These are phyloP conservation scores for Lactarius quietus DNA, from an alignment of 768 basidiomycete genomes.

Conservation along the genomic window DNA sequence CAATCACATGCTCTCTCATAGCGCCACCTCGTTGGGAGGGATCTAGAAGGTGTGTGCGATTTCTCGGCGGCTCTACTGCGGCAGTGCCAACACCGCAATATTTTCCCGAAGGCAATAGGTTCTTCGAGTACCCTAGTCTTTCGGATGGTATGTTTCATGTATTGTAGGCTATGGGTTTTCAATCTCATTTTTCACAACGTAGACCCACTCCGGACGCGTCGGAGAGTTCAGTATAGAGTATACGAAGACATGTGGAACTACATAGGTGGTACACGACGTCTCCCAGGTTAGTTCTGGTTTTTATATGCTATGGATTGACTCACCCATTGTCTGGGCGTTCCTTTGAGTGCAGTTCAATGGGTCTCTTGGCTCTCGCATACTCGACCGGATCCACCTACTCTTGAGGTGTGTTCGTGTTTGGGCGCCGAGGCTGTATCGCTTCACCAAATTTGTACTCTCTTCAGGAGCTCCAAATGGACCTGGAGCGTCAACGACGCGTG, in stretches of 20 bases:
- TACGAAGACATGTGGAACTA: constrained; percentile 23
- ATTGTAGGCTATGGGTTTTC: background rate
- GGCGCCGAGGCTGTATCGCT: constrained; percentile 12
- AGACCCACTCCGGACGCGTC: constrained; percentile 19
- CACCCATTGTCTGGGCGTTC: constrained; percentile 2
- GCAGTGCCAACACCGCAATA: background rate
- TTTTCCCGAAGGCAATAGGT: constrained; percentile 20
- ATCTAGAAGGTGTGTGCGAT: constrained; percentile 20
- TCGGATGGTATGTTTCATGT: constrained; percentile 14
- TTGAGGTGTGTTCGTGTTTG: constrained; percentile 14
- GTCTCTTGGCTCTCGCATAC: constrained; percentile 26
- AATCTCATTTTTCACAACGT: background rate
- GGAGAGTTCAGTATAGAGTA: constrained; percentile 20
- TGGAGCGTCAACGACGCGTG: background rate
- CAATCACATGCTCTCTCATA: background rate
- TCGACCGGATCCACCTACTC: constrained; percentile 14
- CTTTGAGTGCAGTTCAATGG: constrained; percentile 22
- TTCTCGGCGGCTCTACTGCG: background rate
- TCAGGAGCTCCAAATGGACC: background rate
- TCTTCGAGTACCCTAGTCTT: constrained; percentile 24
- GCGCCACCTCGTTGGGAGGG: constrained; percentile 20
- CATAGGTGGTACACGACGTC: constrained; percentile 17
- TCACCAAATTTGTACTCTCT: background rate
- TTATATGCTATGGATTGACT: background rate
- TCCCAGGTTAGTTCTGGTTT: constrained; percentile 20